Evolutionary conservation across 169 alveolate genomes (phyloP).

Genomic region (Eimeria maxima): DNA sequence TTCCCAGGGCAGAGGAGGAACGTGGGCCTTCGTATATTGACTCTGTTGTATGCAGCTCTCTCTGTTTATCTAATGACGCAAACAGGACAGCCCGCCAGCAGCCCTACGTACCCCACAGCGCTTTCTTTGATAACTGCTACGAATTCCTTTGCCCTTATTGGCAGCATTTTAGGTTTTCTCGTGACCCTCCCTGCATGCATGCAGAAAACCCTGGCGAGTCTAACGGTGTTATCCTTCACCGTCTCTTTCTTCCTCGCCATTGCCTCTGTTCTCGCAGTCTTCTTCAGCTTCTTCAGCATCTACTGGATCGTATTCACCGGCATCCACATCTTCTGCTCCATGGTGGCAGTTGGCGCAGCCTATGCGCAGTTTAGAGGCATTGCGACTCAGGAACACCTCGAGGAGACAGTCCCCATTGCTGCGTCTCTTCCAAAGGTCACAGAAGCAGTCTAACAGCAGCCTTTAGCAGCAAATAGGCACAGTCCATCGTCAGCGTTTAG

Average conservation of each 20-base stretch:
- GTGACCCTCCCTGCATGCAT: constrained; percentile 72
- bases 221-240: constrained; percentile 53
- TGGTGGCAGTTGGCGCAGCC: constrained; percentile 67
- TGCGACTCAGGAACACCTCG: neutral
- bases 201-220: constrained; percentile 44
- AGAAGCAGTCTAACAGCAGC: neutral
- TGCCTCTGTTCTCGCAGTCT: neutral
- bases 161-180: constrained; percentile 66
- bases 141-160: constrained; percentile 51
- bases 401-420: constrained; percentile 45
- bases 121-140: constrained; percentile 57
- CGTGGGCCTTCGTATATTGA: constrained; percentile 2
- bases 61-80: constrained; percentile 65
- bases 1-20: constrained; percentile 12
- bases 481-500: no score
- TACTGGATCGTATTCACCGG: constrained; percentile 73
- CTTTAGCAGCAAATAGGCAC: neutral
- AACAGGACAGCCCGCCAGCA: neutral
- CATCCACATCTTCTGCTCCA: constrained; percentile 62
- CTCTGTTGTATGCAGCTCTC: constrained; percentile 27
- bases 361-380: constrained; percentile 63
- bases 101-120: constrained; percentile 25
- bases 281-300: constrained; percentile 69
- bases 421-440: constrained; percentile 26
- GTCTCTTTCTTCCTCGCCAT: constrained; percentile 34